These are phyloP conservation scores for Podaxis carcinomalis DNA, from an alignment of 768 basidiomycete genomes.

Conservation along the genomic window DNA sequence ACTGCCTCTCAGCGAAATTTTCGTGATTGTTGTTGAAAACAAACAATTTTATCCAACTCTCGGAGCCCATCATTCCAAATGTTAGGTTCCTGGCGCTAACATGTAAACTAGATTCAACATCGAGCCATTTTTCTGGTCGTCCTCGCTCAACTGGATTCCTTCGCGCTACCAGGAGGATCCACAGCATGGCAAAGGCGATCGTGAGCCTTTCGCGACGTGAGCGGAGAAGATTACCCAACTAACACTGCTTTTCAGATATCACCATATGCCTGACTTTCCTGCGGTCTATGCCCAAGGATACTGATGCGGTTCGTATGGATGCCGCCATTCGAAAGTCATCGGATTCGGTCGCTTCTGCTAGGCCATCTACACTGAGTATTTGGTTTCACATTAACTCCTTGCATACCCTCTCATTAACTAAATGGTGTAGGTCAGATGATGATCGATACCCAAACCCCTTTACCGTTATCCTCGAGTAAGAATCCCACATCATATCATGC, in stretches of 20 bases:
- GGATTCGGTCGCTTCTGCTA: constrained; percentile 13
- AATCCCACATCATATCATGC: not conserved
- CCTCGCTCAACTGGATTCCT: constrained; percentile 64
- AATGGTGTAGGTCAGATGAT: constrained; percentile 21
- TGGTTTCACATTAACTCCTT: not conserved
- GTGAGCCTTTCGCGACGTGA: constrained; percentile 28
- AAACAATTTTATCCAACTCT: constrained; percentile 41
- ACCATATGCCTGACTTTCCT: constrained; percentile 55
- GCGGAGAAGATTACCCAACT: not conserved
- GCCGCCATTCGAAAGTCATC: constrained; percentile 10
- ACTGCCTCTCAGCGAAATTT: not conserved
- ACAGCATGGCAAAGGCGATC: constrained; percentile 39
- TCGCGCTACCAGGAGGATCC: constrained; percentile 56
- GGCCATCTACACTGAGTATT: constrained; percentile 11
- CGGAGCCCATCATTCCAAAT: not conserved
- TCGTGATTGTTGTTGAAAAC: not conserved
- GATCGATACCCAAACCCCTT: constrained; percentile 27
- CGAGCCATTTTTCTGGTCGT: constrained; percentile 67
- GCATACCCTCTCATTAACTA: not conserved
- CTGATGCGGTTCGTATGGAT: constrained; percentile 15
- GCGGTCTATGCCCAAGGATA: constrained; percentile 31
- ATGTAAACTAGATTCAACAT: constrained; percentile 39
- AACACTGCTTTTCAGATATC: constrained; percentile 37
- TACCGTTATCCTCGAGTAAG: constrained; percentile 21
- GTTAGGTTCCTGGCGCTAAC: not conserved